Evolutionary conservation across 2,329 filamentous ascomycete genomes (phyloP).

Genomic region (Stagonosporopsis cucurbitacearum): DNA sequence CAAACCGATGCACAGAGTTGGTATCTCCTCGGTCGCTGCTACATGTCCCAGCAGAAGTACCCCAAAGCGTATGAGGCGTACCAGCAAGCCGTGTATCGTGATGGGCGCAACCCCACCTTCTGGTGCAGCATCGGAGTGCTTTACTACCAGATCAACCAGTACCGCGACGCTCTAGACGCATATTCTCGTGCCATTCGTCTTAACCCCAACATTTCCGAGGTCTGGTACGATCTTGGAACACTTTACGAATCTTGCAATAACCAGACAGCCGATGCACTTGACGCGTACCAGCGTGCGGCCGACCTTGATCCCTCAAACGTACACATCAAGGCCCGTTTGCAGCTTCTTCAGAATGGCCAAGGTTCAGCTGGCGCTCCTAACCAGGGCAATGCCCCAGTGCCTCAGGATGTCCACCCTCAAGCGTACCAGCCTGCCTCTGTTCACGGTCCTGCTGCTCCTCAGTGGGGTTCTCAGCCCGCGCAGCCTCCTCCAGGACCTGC

Average conservation of each 20-base stretch:
- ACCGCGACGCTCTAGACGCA: slow-evolving; percentile 94
- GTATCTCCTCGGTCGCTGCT: slow-evolving; percentile 96
- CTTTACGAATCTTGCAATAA: slow-evolving; percentile 99
- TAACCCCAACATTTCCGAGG: slow-evolving; percentile 97
- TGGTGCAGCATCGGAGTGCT: slow-evolving; percentile 99
- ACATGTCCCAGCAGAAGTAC: slow-evolving; percentile 99
- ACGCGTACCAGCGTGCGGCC: slow-evolving; percentile 92
- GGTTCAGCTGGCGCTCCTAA: slow-evolving; percentile 71
- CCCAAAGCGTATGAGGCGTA: slow-evolving; percentile 98
- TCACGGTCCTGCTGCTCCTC: slow-evolving; percentile 81
- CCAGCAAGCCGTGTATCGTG: slow-evolving; percentile 97
- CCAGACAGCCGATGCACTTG: slow-evolving; percentile 93
- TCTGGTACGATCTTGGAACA: slow-evolving; percentile 98
- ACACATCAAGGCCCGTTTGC: slow-evolving; percentile 93
- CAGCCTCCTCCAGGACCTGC: slow-evolving; percentile 70
- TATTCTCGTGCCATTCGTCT: slow-evolving; percentile 95
- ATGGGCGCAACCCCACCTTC: slow-evolving; percentile 96
- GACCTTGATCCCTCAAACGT: slow-evolving; percentile 92
- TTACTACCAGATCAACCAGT: slow-evolving; percentile 99
- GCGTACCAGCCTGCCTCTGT: slow-evolving; percentile 86
- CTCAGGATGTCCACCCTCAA: slow-evolving; percentile 94
- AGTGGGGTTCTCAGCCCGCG: slow-evolving; percentile 81
- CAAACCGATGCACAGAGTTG: slow-evolving; percentile 96
- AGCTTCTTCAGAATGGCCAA: slow-evolving; percentile 83
- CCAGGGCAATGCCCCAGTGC: slow-evolving; percentile 80